Base-by-base conservation (phyloP, 331 rosid species). In the Cydonia oblonga region DNA sequence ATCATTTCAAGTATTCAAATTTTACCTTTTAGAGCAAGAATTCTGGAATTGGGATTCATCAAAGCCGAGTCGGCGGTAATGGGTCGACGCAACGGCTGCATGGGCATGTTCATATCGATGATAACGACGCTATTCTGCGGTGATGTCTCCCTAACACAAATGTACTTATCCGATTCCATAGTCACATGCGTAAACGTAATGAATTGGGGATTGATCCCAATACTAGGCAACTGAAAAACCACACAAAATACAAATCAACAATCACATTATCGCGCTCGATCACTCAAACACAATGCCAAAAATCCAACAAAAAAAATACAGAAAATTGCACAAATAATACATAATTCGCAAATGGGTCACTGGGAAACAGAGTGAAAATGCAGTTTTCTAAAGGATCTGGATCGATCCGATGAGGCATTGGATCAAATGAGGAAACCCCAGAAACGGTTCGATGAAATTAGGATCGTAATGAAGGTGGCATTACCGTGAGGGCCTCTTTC, bases 151-250 rank as follows among this genome's bases (percentile, higher is more conserved):
- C 96, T 77, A 7, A 89, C 89, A 69, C 96, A 89, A 1, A 89
- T 89, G 69, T 78, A 89, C 80, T 84, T 87, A 10, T 89, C 96
- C 75, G 96, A 89, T 77, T 89, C 96, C 96, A 89, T 89, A 8
- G 96, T 89, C 65, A 89, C 96, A 56, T 89, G 85, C 62, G 87
- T 89, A 33, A 89, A 89, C 8, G 92, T 89, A 29, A 89, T 84
- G 80, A 87, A 89, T 64, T 89, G 96, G 52, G 87, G 83, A 57
- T 82, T 89, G 73, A 89, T 82, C 32, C 96, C 96, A 49, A 89
- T 61, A 74, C 90, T 87, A 28, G 87, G 79, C 59, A 89, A 66
- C 96, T 89, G 76, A 76, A 78, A 42, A 19, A 29, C 19, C 64
- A 69, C 42, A 20, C 15, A 14, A 66, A 74, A 53, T 22, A n/a